Evolutionary conservation across 495 filamentous ascomycete genomes (phyloP).

Genomic region (Tuber calosporum): DNA sequence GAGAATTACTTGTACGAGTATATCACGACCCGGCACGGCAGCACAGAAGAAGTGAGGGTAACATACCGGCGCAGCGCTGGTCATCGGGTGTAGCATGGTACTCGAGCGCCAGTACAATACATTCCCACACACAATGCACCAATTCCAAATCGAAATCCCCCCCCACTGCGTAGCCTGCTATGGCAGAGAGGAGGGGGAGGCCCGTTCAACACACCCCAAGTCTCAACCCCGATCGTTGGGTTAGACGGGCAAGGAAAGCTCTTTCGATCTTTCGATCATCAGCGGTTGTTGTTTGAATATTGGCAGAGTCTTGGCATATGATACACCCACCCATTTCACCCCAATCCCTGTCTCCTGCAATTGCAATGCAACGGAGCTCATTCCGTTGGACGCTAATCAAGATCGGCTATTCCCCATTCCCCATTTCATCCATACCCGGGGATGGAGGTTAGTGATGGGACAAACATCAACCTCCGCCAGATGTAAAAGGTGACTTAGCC

Average conservation of each 20-base stretch:
- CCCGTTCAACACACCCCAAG: neutral
- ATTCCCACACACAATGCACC: neutral
- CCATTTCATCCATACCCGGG: neutral
- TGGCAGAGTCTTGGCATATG: neutral
- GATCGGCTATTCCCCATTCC: neutral
- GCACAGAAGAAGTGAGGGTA: neutral
- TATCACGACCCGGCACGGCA: too few species aligned
- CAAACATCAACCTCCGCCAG: neutral
- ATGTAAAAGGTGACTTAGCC: neutral
- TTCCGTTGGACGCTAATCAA: conserved; percentile 22
- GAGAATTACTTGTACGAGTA: too few species aligned
- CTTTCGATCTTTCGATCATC: neutral
- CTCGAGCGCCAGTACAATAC: neutral
- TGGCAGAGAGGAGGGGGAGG: too few species aligned
- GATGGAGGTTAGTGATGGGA: neutral
- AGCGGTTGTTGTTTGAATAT: neutral
- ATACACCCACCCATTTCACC: neutral
- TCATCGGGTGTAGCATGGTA: neutral
- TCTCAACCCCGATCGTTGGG: neutral
- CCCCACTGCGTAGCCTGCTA: neutral
- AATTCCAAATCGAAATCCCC: neutral
- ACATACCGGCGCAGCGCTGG: neutral
- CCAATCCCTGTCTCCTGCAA: conserved; percentile 14
- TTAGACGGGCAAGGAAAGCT: neutral
- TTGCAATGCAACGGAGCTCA: conserved; percentile 30